Base-by-base conservation (phyloP, 2,329 filamentous ascomycete species). In the Trichoderma oligosporum region DNA sequence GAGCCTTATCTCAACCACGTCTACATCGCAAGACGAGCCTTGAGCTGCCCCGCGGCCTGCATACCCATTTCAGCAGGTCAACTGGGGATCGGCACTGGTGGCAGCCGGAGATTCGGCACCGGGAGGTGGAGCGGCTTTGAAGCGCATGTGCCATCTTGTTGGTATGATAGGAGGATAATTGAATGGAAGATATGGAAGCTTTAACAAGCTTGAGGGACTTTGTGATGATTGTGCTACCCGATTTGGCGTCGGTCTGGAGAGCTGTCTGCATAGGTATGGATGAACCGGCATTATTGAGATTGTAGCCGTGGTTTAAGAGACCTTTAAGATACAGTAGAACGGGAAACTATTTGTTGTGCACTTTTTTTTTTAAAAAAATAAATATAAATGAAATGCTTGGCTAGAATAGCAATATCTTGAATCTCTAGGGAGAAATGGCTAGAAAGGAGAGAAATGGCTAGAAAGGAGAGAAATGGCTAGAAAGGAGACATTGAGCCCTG, bases 11-110 rank as follows among this genome's bases (percentile, higher is more conserved):
- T 56, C 44, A 44, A 33, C 53, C 53, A 48, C 53, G 35, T 48
- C 27, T 24, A 24, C 20, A 29, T 36, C 31, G 7, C 36, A 14
- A 29, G 22, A 18, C 27, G 16, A 8, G 12, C 16, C 7, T 27
- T 33, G 12, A 33, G 36, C 16, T 35, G 14, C 38, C 39, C 47
- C 38, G 47, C 59, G 55, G 56, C 52, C 54, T 36, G 22, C 35
- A 38, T 61, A 33, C 62, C 61, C 47, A 29, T 59, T 64, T 57
- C 14, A 60, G 62, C 48, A 64, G 62, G 62, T 64, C 57, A 48
- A 56, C 36, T n/a, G n/a, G 27, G 51, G 56, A 59, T 61, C 62
- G 53, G 48, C 49, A 51, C 33, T 55, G 58, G 45, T n/a, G 25
- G 25, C 41, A 29, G 22, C 44, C 61, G 59, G 61, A 49, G 56